Base-by-base conservation (phyloP, 2,329 filamentous ascomycete species). In the Nothopassalora personata region DNA sequence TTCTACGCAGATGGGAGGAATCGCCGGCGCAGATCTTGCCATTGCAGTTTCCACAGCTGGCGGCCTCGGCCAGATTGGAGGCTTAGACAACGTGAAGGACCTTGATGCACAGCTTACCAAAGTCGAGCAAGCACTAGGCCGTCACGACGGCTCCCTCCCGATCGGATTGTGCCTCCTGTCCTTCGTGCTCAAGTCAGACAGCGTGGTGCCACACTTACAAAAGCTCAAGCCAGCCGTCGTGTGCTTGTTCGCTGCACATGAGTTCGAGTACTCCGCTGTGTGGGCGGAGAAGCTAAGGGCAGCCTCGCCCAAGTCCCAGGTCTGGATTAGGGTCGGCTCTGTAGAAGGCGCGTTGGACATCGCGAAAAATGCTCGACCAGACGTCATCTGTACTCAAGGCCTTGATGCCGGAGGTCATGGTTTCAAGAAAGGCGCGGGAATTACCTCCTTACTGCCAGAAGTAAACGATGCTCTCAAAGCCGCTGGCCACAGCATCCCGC, bases 401-500 rank as follows among this genome's bases (percentile, higher is more conserved):
- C 76, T 77, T 3, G 86, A 88, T 70, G 85, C 85, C 0, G 86
- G 85, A 4, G 86, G 86, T 0, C 86, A 88, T 68, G 85, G 86
- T 60, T 81, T 81, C 53, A 77, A 76, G 0, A 72, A 74, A 30
- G 83, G 82, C 1, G 79, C 81, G 1, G 78, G 84, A 5, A 73
- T 88, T 3, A 71, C 86, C 4, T 76, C 79, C 1, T 70, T 88
- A 5, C 71, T 88, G 43, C 83, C 84, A 0, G 85, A 88, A 71
- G 77, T 85, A 11, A 70, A 68, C 45, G 78, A 79, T 57, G 75
- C 80, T 58, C 64, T 86, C 15, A 51, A 59, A 5, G 53, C 57
- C 1, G 56, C 52, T 1, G 65, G 61, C 1, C 31, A 54, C 50
- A 3, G 67, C 69, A n/a, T 65, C 83, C 81, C 7, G 79, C 83